These are phyloP conservation scores for Chalaropsis ovoidea DNA, from an alignment of 2,329 filamentous ascomycete genomes.

Conservation along the genomic window DNA sequence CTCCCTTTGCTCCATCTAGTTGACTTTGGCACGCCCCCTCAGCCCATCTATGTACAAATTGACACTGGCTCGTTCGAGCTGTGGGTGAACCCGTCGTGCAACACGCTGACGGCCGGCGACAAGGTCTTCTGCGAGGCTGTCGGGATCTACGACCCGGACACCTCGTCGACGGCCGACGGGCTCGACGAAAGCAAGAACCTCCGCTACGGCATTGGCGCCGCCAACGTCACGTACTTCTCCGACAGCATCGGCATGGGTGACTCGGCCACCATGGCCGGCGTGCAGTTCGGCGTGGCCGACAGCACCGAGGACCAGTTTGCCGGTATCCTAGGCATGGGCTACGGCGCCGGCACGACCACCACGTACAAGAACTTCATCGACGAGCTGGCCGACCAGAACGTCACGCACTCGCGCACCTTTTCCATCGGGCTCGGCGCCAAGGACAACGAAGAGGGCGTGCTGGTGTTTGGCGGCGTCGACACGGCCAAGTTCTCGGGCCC, in stretches of 20 bases:
- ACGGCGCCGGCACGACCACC: conserved; percentile 42
- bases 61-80: conserved; percentile 53
- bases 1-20: conserved; percentile 28
- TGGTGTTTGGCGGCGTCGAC: conserved; percentile 60
- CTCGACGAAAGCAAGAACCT: conserved; percentile 35
- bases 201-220: conserved; percentile 43
- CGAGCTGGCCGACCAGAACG: conserved; percentile 40
- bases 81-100: conserved; percentile 53
- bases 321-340: conserved; percentile 66
- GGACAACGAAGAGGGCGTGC: conserved; percentile 48
- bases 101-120: conserved; percentile 36
- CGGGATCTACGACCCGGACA: conserved; percentile 37
- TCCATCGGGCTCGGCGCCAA: conserved; percentile 56
- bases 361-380: conserved; percentile 45
- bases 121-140: conserved; percentile 38
- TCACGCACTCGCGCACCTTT: conserved; percentile 53
- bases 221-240: conserved; percentile 42
- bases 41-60: conserved; percentile 45
- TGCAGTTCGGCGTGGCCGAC: conserved; percentile 58
- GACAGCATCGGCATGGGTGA: conserved; percentile 40
- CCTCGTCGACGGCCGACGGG: conserved; percentile 35
- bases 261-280: conserved; percentile 37
- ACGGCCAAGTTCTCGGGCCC: conserved; percentile 52
- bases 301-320: conserved; percentile 40
- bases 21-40: conserved; percentile 45